Conservation (phyloP, 352 stramenopile species). For the Plasmopara halstedii region DNA sequence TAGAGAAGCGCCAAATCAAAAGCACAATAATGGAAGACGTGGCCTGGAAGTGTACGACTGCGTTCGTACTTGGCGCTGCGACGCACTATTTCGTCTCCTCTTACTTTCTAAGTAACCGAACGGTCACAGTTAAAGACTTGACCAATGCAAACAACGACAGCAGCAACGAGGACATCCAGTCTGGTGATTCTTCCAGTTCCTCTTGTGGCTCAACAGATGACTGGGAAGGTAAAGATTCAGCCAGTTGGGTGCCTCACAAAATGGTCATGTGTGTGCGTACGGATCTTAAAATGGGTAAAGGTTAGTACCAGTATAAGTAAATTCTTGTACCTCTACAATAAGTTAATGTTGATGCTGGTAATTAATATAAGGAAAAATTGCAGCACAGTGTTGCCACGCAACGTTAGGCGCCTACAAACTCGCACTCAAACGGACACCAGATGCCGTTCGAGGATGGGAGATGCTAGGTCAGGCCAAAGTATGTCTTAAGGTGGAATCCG, state of each 20-base stretch:
- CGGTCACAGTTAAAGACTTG: not conserved
- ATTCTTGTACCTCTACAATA: not conserved
- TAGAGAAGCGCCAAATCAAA: too few relatives aligned
- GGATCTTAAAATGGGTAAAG: constrained; percentile 95
- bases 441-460: constrained; percentile 67
- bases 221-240: constrained; percentile 56
- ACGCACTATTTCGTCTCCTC: constrained; percentile 52
- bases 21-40: constrained; percentile 47
- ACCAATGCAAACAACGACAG: constrained; percentile 7
- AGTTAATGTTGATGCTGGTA: not conserved
- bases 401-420: constrained; percentile 93
- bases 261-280: constrained; percentile 95
- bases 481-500: constrained; percentile 78
- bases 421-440: constrained; percentile 68
- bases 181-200: constrained; percentile 10
- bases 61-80: constrained; percentile 63
- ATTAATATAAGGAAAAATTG: constrained; percentile 70
- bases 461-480: constrained; percentile 82
- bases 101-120: constrained; percentile 23
- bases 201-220: constrained; percentile 42
- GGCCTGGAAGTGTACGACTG: constrained; percentile 68
- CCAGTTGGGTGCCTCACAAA: constrained; percentile 71
- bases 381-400: constrained; percentile 84
- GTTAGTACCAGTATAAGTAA: constrained; percentile 39
- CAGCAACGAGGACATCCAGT: constrained; percentile 2